Percentiles rank a stretch among this genome's conserved stretches.
Evolutionary conservation across 2,329 filamentous ascomycete genomes (phyloP).

Genomic region (Xylaria sp.): DNA sequence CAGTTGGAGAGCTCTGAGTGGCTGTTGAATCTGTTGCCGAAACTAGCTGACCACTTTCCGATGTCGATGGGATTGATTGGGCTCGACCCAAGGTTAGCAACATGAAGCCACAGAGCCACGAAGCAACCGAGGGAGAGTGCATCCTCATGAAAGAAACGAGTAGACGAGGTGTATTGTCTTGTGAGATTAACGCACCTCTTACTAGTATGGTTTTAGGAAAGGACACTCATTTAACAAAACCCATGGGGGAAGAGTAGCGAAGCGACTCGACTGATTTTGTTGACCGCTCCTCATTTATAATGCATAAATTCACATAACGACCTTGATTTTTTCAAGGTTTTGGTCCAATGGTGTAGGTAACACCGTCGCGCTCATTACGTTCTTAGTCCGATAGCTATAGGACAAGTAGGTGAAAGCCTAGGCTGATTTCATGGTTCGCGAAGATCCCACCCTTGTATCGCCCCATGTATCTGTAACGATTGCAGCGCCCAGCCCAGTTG

Average conservation of each 20-base stretch:
- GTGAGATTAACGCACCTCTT: background rate
- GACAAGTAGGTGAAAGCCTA: background rate
- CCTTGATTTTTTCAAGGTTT: background rate
- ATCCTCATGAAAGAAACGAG: slow-evolving; percentile 31
- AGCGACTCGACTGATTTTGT: background rate
- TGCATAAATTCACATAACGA: background rate
- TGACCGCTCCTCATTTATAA: background rate
- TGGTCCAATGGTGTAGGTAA: background rate
- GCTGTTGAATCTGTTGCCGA: slow-evolving; percentile 18
- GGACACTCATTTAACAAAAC: background rate
- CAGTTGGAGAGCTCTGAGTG: slow-evolving; percentile 19
- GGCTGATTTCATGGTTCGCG: background rate
- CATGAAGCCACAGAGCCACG: slow-evolving; percentile 41
- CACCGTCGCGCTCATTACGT: background rate
- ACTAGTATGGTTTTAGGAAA: background rate
- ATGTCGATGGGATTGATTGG: slow-evolving; percentile 41
- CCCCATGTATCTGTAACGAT: background rate
- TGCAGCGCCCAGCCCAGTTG: background rate
- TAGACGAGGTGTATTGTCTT: slow-evolving; percentile 19
- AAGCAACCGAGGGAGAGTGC: slow-evolving; percentile 32
- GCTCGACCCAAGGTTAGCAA: slow-evolving; percentile 40
- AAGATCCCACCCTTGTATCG: background rate
- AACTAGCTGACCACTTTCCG: slow-evolving; percentile 17
- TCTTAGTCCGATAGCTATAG: background rate
- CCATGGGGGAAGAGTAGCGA: too few species aligned